Evolutionary conservation across 306 rosid genomes (phyloP).

Genomic region (Citrullus colocynthis): DNA sequence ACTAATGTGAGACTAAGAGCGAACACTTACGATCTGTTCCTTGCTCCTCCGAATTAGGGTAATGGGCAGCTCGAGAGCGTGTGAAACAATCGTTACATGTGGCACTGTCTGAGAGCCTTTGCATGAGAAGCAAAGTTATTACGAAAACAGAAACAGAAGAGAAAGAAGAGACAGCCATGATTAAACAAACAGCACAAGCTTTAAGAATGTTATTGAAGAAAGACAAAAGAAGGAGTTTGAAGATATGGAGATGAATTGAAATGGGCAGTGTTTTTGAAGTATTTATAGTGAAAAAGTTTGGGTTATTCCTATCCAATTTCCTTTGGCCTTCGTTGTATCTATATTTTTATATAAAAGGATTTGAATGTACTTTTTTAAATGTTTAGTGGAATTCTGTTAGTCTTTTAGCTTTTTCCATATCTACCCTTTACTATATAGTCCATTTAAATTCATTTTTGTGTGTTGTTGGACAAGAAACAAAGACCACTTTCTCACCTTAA

Average conservation of each 20-base stretch:
- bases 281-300: constrained; percentile 1
- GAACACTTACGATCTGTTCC: constrained; percentile 64
- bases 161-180: constrained; percentile 38
- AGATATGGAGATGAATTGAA: not conserved
- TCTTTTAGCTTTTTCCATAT: not conserved
- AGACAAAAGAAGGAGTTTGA: not conserved
- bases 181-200: not conserved
- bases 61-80: constrained; percentile 69
- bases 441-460: not conserved
- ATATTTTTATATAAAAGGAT: not conserved
- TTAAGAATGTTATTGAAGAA: not conserved
- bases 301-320: not conserved
- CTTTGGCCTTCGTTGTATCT: not conserved
- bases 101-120: constrained; percentile 37
- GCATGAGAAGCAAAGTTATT: constrained; percentile 29
- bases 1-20: not conserved
- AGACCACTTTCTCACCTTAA: not conserved
- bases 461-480: not conserved
- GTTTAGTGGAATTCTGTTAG: not conserved
- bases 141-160: constrained; percentile 22
- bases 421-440: not conserved
- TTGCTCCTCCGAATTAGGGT: constrained; percentile 56
- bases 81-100: constrained; percentile 46
- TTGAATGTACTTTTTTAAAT: not conserved
- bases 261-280: not conserved